phyloP scores from a whole-genome alignment of 257 asterid species.

The Vinca minor region DNA sequence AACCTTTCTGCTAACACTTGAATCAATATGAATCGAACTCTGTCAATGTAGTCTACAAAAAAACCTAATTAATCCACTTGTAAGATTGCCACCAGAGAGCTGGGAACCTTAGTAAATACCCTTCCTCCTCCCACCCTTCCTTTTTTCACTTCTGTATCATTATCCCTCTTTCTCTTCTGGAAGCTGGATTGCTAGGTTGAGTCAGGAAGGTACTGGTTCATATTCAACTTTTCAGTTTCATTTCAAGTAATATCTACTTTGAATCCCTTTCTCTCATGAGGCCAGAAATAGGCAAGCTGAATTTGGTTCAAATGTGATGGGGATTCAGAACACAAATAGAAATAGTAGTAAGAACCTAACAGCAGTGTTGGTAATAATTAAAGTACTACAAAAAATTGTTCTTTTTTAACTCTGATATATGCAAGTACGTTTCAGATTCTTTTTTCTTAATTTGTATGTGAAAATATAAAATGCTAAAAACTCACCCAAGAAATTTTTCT shows the following conservation, averaged over 20 bases:
- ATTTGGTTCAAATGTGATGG: background rate
- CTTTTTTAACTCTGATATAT: no score
- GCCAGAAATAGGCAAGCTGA: background rate
- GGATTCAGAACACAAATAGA: background rate
- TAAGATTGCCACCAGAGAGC: background rate
- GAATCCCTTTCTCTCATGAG: background rate
- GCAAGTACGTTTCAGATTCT: no score
- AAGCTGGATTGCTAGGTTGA: background rate
- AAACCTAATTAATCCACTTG: background rate
- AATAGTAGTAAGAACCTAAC: background rate
- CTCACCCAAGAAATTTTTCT: no score
- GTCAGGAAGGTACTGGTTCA: background rate
- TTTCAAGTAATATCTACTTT: background rate
- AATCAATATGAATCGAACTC: no score
- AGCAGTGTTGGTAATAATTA: no score
- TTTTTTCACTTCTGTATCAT: background rate
- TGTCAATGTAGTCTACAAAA: background rate
- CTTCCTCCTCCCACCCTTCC: background rate
- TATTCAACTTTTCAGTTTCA: background rate
- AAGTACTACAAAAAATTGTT: no score
- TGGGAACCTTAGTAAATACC: background rate
- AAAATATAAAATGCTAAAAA: no score
- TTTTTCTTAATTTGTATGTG: no score
- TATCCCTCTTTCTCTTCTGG: background rate
- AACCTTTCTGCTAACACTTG: constrained; percentile 1